Conservation (phyloP, 441 rosid species). For the Heliophila coronopifolia region DNA sequence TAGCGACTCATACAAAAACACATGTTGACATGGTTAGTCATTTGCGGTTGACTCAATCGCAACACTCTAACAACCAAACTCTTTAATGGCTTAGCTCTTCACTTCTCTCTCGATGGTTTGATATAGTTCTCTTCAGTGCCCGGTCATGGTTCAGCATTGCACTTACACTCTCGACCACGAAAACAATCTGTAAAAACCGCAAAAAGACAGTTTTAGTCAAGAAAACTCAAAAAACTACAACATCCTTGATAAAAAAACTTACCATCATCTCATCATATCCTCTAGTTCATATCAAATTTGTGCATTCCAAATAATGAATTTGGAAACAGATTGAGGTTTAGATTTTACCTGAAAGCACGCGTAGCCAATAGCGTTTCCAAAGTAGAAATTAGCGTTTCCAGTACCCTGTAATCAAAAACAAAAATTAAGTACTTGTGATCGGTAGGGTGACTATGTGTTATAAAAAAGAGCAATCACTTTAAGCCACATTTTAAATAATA, state of each 20-base stretch:
- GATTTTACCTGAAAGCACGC: conserved; percentile 77
- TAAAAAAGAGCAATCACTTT: no score
- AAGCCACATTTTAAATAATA: no score
- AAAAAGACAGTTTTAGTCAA: not conserved
- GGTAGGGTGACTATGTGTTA: no score
- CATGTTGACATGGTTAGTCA: conserved; percentile 33
- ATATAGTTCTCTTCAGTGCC: conserved; percentile 35
- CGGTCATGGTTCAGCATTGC: conserved; percentile 83
- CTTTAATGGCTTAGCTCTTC: conserved; percentile 25
- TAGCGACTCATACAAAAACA: no score
- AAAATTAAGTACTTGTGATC: not conserved
- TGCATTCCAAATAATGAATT: not conserved
- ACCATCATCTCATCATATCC: not conserved
- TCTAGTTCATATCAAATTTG: not conserved
- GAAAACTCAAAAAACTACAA: conserved; percentile 3
- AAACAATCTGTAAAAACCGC: conserved; percentile 48
- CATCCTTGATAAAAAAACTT: not conserved
- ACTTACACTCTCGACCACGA: conserved; percentile 76
- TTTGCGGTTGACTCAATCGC: not conserved
- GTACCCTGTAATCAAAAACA: conserved; percentile 57
- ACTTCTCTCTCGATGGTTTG: conserved; percentile 31
- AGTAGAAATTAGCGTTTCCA: conserved; percentile 95
- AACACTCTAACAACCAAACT: no score
- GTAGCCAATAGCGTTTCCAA: conserved; percentile 78
- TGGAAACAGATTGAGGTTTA: conserved; percentile 1